A percentile compares a stretch with the other conserved stretches of the same genome.
Evolutionary conservation across 176 grass and related monocot species (phyloP).

Genomic region (Triticum aestivum): IWGSC_CS_RefSeq_v2.1 NC_057798.1:173075859-173076358

Average conservation of each 20-base stretch:
- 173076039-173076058: slow-evolving; percentile 32
- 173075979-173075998: slow-evolving; percentile 17
- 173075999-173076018: background rate
- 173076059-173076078: background rate
- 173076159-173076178: slow-evolving; percentile 20
- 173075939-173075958: background rate
- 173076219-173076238: slow-evolving; percentile 7
- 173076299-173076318: too few relatives aligned
- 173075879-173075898: slow-evolving; percentile 11
- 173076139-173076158: slow-evolving; percentile 25
- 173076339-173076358: too few relatives aligned
- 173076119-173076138: slow-evolving; percentile 1
- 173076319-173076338: too few relatives aligned
- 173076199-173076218: background rate
- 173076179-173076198: background rate
- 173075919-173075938: slow-evolving; percentile 3
- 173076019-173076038: background rate
- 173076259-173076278: too few relatives aligned
- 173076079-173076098: slow-evolving; percentile 31
- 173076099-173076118: slow-evolving; percentile 41
- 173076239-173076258: background rate
- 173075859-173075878: background rate
- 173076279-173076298: too few relatives aligned
- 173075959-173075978: background rate
- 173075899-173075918: background rate